Percentiles rank a stretch among this genome's conserved stretches.
Evolutionary conservation across 768 basidiomycete species (phyloP).

Genomic region (Megacollybia marginata): DNA sequence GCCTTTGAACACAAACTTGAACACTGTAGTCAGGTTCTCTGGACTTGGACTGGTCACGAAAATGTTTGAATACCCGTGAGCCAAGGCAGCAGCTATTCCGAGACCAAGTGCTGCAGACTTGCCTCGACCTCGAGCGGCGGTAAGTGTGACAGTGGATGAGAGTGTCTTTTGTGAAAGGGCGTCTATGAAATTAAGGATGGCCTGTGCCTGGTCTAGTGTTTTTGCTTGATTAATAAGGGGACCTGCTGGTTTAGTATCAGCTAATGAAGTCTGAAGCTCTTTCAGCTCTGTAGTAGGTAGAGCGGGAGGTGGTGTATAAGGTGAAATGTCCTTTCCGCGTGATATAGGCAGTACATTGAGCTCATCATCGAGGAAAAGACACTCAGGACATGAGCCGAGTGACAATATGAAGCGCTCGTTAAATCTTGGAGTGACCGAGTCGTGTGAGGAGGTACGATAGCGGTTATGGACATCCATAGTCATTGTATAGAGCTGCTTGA

Average conservation of each 20-base stretch:
- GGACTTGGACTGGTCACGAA: conserved; percentile 98
- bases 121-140: conserved; percentile 90
- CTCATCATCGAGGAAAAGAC: conserved; percentile 94
- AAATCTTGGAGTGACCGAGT: conserved; percentile 86
- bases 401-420: conserved; percentile 99
- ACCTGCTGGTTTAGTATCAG: conserved; percentile 80
- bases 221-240: conserved; percentile 86
- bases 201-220: conserved; percentile 92
- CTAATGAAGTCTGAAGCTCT: conserved; percentile 57
- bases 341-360: conserved; percentile 96
- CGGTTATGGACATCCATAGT: conserved; percentile 92
- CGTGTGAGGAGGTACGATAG: conserved; percentile 88
- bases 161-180: conserved; percentile 90
- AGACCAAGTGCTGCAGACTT: conserved; percentile 96
- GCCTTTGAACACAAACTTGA: conserved; percentile 96
- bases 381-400: conserved; percentile 86
- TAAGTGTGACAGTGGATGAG: conserved; percentile 90
- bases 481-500: conserved; percentile 90
- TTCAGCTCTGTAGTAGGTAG: conserved; percentile 58
- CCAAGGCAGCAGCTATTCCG: conserved; percentile 87
- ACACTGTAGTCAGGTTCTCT: conserved; percentile 96
- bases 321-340: conserved; percentile 84
- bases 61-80: conserved; percentile 93
- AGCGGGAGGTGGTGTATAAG: conserved; percentile 25
- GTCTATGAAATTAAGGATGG: conserved; percentile 90